Evolutionary conservation across 2,329 filamentous ascomycete species (phyloP).

Genomic region (Mariannaea elegans): DNA sequence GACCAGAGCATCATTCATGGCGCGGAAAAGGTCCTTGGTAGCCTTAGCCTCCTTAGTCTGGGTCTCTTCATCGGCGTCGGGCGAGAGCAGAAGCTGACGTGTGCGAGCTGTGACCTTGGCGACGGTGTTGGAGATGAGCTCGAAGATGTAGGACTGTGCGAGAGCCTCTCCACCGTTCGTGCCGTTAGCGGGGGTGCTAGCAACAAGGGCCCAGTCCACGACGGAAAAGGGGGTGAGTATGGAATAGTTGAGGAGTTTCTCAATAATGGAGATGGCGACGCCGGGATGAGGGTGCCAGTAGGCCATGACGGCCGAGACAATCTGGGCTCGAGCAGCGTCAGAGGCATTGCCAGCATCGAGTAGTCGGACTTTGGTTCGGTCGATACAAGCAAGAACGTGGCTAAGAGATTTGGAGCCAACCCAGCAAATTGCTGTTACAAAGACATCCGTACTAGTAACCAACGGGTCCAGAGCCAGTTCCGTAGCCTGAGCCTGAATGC

Average conservation of each 20-base stretch:
- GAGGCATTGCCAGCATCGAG: conserved; percentile 80
- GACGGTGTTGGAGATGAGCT: conserved; percentile 89
- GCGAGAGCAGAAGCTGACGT: conserved; percentile 77
- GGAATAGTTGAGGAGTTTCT: conserved; percentile 97
- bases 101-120: conserved; percentile 89
- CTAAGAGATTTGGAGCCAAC: conserved; percentile 96
- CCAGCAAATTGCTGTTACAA: conserved; percentile 91
- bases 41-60: conserved; percentile 74
- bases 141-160: conserved; percentile 80
- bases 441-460: conserved; percentile 89
- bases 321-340: conserved; percentile 81
- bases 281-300: conserved; percentile 96
- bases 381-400: conserved; percentile 94
- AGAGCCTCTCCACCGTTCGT: conserved; percentile 70
- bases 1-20: conserved; percentile 80
- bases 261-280: conserved; percentile 89
- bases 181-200: conserved; percentile 57
- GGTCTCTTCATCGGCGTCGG: conserved; percentile 70
- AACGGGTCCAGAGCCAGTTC: conserved; percentile 79
- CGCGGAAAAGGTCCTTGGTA: conserved; percentile 82
- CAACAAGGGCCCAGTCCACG: conserved; percentile 86
- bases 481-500: conserved; percentile 81
- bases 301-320: conserved; percentile 86
- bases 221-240: conserved; percentile 88
- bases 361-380: conserved; percentile 90